phyloP scores from a whole-genome alignment of 2,329 filamentous ascomycete genomes.

The Westerdykella sp. region DNA sequence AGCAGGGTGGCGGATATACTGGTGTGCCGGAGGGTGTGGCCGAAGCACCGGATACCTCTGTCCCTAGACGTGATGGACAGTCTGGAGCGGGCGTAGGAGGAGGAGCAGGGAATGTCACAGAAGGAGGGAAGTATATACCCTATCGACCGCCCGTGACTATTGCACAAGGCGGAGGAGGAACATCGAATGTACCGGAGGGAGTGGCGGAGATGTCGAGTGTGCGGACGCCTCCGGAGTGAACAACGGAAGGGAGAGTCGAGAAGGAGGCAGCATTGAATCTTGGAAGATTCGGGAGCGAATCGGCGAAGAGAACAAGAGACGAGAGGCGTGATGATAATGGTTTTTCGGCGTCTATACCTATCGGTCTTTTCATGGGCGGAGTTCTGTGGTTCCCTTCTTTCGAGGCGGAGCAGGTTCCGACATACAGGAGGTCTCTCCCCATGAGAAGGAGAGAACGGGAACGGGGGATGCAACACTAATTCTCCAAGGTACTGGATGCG shows the following conservation, averaged over 20 bases:
- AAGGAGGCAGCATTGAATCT: not conserved
- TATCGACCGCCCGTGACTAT: constrained; percentile 19
- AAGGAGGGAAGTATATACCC: constrained; percentile 16
- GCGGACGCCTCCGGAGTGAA: constrained; percentile 2
- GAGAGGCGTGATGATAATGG: not conserved
- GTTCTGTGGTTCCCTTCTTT: too few species aligned
- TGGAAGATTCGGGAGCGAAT: not conserved
- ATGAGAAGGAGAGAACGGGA: too few species aligned
- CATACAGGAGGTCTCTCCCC: too few species aligned
- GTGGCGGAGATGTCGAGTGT: constrained; percentile 10
- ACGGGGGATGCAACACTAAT: too few species aligned
- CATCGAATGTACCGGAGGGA: constrained; percentile 9
- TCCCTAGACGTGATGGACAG: constrained; percentile 1
- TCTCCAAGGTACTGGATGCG: too few species aligned
- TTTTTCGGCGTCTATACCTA: not conserved
- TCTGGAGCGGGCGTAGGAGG: not conserved
- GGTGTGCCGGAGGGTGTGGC: constrained; percentile 5
- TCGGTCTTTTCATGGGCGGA: too few species aligned
- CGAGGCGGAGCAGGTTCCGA: too few species aligned
- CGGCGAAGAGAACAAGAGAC: too few species aligned
- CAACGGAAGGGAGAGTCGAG: not conserved
- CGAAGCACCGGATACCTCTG: constrained; percentile 7
- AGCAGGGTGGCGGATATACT: too few species aligned
- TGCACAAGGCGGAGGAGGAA: not conserved
- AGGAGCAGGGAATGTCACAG: constrained; percentile 5